These are phyloP conservation scores for Halophytophthora batemanensis DNA, from an alignment of 352 stramenopile species.

Conservation along the genomic window DNA sequence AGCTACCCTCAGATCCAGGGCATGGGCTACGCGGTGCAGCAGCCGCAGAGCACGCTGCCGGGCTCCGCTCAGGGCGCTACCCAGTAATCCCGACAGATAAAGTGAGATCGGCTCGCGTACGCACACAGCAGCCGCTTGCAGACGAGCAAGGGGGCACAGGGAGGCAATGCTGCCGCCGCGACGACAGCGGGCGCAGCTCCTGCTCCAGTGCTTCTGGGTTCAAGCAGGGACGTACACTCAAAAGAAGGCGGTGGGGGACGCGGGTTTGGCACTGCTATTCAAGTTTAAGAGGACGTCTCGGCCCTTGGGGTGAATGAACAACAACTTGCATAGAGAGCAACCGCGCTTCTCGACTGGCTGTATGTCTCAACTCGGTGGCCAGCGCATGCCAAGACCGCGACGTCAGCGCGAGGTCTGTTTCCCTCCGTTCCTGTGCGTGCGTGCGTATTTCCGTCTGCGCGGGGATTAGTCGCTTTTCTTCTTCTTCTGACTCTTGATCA, in stretches of 20 bases:
- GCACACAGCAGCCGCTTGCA: too few relatives aligned
- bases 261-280: constrained; percentile 7
- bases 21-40: constrained; percentile 80
- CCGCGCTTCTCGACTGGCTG: constrained; percentile 10
- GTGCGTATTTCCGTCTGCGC: constrained; percentile 5
- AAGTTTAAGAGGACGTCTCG: constrained; percentile 10
- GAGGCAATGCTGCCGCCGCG: background rate
- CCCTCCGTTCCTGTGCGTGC: background rate
- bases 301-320: constrained; percentile 12
- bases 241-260: background rate
- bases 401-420: constrained; percentile 11
- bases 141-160: background rate
- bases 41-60: constrained; percentile 63
- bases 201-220: too few relatives aligned
- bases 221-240: background rate
- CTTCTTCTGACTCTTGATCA: constrained; percentile 85
- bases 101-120: too few relatives aligned
- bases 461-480: constrained; percentile 51
- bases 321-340: constrained; percentile 21
- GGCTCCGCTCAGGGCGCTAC: constrained; percentile 29
- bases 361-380: constrained; percentile 3
- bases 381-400: too few relatives aligned
- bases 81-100: constrained; percentile 29
- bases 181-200: too few relatives aligned
- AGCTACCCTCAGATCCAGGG: constrained; percentile 80